These are phyloP conservation scores for Lentinula detonsa DNA, from an alignment of 768 basidiomycete species.

Conservation along the genomic window DNA sequence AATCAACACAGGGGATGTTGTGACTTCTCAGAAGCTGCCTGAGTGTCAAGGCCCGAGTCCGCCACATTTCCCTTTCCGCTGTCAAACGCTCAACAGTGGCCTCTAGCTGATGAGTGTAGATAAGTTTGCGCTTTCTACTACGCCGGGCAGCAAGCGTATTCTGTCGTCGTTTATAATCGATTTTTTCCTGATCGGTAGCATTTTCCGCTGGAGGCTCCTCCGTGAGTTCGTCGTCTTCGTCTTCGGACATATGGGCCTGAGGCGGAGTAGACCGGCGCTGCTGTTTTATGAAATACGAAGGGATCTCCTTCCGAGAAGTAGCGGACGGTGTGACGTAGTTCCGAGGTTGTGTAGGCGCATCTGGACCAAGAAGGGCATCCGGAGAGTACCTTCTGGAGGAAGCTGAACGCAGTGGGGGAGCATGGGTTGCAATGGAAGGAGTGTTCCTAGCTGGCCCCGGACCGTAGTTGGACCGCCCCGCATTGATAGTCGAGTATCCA, in stretches of 20 bases:
- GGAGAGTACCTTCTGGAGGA: constrained; percentile 6
- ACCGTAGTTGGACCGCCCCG: neutral
- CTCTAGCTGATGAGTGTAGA: constrained; percentile 56
- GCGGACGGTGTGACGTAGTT: constrained; percentile 47
- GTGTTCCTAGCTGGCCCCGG: neutral
- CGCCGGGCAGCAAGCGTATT: constrained; percentile 72
- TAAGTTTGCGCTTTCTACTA: constrained; percentile 58
- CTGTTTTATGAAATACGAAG: neutral
- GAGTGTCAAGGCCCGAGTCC: constrained; percentile 29
- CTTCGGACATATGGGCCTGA: constrained; percentile 21
- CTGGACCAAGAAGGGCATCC: constrained; percentile 20
- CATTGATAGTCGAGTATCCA: neutral
- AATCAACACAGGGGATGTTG: constrained; percentile 37
- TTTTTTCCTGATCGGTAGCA: constrained; percentile 44
- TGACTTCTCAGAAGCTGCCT: constrained; percentile 42
- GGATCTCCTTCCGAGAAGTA: constrained; percentile 50
- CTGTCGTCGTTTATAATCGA: constrained; percentile 61
- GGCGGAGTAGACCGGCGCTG: constrained; percentile 19
- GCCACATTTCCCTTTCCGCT: constrained; percentile 49
- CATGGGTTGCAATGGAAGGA: neutral
- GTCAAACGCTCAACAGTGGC: constrained; percentile 35
- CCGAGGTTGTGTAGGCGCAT: constrained; percentile 61
- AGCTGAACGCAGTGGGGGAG: neutral
- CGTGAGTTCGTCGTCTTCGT: constrained; percentile 34
- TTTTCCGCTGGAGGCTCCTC: constrained; percentile 20